Conservation (phyloP, 257 asterid genomes). For the Euphrasia confusa region DNA sequence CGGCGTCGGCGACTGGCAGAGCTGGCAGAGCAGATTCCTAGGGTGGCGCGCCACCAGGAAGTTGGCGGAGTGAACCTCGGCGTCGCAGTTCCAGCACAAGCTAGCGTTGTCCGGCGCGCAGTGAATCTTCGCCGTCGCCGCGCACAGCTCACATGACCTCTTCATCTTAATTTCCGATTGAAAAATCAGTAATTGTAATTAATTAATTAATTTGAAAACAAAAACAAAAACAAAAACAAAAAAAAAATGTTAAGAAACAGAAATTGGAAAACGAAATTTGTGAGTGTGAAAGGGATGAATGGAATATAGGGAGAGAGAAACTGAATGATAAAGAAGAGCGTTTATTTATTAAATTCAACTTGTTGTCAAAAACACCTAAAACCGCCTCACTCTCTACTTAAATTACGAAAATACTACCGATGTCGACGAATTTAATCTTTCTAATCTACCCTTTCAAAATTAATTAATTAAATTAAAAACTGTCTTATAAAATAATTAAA, state of each 20-base stretch:
- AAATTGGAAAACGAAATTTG: neutral
- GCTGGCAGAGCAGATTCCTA: constrained; percentile 35
- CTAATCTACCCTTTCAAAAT: neutral
- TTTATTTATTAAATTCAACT: constrained; percentile 14
- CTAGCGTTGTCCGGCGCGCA: constrained; percentile 50
- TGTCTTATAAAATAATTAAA: no score
- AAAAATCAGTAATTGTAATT: neutral
- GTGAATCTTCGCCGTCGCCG: constrained; percentile 25
- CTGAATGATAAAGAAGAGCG: neutral
- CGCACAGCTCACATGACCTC: constrained; percentile 40
- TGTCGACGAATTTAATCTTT: neutral
- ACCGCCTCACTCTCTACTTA: neutral
- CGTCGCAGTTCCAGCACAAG: constrained; percentile 59
- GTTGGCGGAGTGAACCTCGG: constrained; percentile 51
- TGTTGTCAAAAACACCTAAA: constrained; percentile 13
- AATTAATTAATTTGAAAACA: no score
- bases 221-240: no score
- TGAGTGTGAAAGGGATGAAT: neutral
- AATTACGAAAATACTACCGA: constrained; percentile 19
- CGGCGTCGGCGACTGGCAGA: constrained; percentile 37
- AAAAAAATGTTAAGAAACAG: neutral
- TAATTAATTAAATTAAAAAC: no score
- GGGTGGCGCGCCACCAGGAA: constrained; percentile 45
- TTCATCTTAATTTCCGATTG: constrained; percentile 22
- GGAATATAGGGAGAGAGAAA: neutral